phyloP scores from a whole-genome alignment of 805 yeast species.

The Zygosaccharomyces siamensis region DNA sequence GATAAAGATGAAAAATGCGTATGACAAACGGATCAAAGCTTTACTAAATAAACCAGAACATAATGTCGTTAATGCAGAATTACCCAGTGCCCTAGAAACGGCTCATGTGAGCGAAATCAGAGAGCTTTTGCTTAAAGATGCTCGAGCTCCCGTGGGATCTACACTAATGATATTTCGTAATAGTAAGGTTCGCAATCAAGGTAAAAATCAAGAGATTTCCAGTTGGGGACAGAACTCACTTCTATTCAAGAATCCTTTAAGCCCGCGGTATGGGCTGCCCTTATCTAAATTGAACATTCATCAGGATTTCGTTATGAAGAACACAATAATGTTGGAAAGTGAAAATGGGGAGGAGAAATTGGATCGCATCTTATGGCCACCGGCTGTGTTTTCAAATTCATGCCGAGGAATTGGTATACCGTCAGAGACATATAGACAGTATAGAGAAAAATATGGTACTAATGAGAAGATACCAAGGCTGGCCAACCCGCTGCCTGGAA shows the following conservation, averaged over 20 bases:
- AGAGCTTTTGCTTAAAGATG: conserved; percentile 7
- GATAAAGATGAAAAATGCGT: conserved; percentile 10
- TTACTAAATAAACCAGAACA: neutral
- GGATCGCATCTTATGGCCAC: conserved; percentile 20
- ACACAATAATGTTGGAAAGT: conserved; percentile 10
- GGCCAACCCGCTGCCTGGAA: conserved; percentile 17
- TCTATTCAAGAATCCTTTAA: conserved; percentile 7
- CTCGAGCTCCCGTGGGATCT: conserved; percentile 6
- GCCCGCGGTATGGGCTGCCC: conserved; percentile 5
- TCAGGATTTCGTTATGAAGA: neutral
- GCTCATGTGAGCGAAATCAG: conserved; percentile 3
- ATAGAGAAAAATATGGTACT: conserved; percentile 3
- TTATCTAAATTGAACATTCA: neutral
- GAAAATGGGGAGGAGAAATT: conserved; percentile 2
- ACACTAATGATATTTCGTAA: neutral
- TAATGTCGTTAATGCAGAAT: neutral
- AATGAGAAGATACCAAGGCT: conserved; percentile 4
- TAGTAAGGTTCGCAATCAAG: neutral
- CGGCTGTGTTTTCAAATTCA: conserved; percentile 14
- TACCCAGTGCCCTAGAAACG: conserved; percentile 1
- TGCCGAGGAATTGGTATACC: conserved; percentile 28
- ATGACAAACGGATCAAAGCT: conserved; percentile 2
- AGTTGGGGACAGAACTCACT: neutral
- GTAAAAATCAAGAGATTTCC: neutral
- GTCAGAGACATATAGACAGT: conserved; percentile 7